Evolutionary conservation across 2,329 filamentous ascomycete genomes (phyloP).

Genomic region (Xylaria arbuscula): DNA sequence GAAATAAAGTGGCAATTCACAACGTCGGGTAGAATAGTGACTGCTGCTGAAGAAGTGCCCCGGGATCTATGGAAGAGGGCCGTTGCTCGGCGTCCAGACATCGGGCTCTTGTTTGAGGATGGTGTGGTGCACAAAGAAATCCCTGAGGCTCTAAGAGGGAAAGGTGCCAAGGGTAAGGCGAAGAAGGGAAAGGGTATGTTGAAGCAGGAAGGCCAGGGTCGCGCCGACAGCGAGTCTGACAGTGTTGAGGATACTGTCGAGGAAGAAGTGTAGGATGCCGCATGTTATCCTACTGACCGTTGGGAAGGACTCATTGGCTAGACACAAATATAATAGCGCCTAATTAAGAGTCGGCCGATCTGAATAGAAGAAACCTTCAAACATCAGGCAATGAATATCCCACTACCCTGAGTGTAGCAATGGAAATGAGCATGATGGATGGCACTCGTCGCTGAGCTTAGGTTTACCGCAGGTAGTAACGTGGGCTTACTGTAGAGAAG

Average conservation of each 20-base stretch:
- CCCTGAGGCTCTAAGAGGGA: constrained; percentile 55
- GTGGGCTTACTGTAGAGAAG: not conserved
- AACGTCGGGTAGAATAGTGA: constrained; percentile 53
- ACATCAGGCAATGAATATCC: not conserved
- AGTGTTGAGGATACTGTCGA: constrained; percentile 46
- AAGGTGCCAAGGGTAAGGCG: constrained; percentile 56
- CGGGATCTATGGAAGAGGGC: constrained; percentile 56
- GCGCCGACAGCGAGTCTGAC: constrained; percentile 49
- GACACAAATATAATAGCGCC: constrained; percentile 21
- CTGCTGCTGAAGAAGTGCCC: constrained; percentile 49
- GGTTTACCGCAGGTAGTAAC: not conserved
- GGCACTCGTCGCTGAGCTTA: not conserved
- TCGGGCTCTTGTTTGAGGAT: constrained; percentile 57
- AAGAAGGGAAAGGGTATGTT: constrained; percentile 54
- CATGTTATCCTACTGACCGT: constrained; percentile 15
- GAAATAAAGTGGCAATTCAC: constrained; percentile 54
- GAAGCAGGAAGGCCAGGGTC: constrained; percentile 45
- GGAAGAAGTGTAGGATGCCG: constrained; percentile 30
- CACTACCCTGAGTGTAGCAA: too few species aligned
- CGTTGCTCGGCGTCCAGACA: constrained; percentile 55
- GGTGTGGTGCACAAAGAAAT: constrained; percentile 58
- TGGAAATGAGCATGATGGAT: not conserved
- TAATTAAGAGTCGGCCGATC: constrained; percentile 3
- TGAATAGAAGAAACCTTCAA: constrained; percentile 7
- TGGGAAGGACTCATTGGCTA: not conserved